Base-by-base conservation (phyloP, 2,329 filamentous ascomycete genomes). In the Xylariaceae sp. region DNA sequence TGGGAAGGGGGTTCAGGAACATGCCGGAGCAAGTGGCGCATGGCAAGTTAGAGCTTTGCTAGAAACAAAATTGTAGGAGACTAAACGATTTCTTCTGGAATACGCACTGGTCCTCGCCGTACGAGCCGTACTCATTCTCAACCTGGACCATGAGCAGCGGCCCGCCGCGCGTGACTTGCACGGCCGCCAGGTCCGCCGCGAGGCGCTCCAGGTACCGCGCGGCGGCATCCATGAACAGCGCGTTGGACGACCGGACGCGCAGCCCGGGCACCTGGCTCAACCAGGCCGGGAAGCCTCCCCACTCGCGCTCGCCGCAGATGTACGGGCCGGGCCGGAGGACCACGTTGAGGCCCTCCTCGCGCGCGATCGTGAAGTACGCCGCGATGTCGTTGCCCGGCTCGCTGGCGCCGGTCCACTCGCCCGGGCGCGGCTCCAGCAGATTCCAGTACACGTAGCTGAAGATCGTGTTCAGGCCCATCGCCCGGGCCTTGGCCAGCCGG, bases 361-460 rank as follows among this genome's bases (percentile, higher is more conserved):
- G 73, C 1, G 77, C 77, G 10, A 76, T 67, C 7, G 67, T 67
- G 64, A 81, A 77, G 60, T 79, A 81, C 9, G 65, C 65, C 1
- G 76, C 75, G 40, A 83, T 72, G 42, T 82, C 73, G 46, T 81
- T 81, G 11, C 70, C 69, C 4, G 64, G 69, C 3, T 64, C 69
- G 3, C 63, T 30, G 26, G 32, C 39, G 11, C 45, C 69, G 24
- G 67, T 58, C 73, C 76, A 81, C 10, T 58, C 41, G 0, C 74
- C 77, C 6, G 61, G 72, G 0, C 53, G 58, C 3, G 75, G 75
- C 60, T 80, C 76, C 1, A 81, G 63, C 3, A 77, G 58, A 59
- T 81, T 75, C 79, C 79, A 81, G 61, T 74, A 81, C 4, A 80
- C 66, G 60, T 81, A 81, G 33, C 72, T 73, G 57, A 81, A 79